Evolutionary conservation across 2,329 filamentous ascomycete species (phyloP).

Genomic region (Neopestalotiopsis clavispora): DNA sequence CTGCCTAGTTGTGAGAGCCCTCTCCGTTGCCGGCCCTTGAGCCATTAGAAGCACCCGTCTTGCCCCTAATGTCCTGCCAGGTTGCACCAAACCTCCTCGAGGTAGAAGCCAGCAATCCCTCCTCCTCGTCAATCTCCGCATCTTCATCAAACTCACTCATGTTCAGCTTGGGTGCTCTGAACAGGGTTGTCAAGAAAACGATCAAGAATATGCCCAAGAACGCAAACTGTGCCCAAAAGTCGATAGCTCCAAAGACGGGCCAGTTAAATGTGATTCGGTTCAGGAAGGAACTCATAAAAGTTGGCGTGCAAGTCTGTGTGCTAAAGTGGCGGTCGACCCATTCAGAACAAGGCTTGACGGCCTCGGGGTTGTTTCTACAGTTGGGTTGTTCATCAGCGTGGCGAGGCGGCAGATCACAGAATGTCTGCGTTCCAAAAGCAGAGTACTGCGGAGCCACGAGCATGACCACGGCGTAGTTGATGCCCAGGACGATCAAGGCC

Average conservation of each 20-base stretch:
- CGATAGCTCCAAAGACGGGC: slow-evolving; percentile 90
- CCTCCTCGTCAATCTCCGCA: slow-evolving; percentile 90
- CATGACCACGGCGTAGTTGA: slow-evolving; percentile 93
- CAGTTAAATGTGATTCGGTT: slow-evolving; percentile 93
- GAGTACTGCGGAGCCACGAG: slow-evolving; percentile 95
- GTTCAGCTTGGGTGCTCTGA: slow-evolving; percentile 80
- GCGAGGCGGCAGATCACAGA: slow-evolving; percentile 75
- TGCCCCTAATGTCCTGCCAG: slow-evolving; percentile 84
- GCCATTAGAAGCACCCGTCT: slow-evolving; percentile 27
- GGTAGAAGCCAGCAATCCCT: slow-evolving; percentile 85
- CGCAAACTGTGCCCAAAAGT: slow-evolving; percentile 95
- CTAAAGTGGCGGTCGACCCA: slow-evolving; percentile 72
- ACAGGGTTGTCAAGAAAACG: slow-evolving; percentile 77
- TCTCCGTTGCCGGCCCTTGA: slow-evolving; percentile 13
- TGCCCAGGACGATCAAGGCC: slow-evolving; percentile 84
- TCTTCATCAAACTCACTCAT: slow-evolving; percentile 84
- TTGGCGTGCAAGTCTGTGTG: slow-evolving; percentile 84
- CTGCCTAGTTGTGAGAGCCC: slow-evolving; percentile 5
- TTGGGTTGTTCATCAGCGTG: slow-evolving; percentile 71
- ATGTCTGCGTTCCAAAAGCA: slow-evolving; percentile 92
- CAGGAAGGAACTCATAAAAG: slow-evolving; percentile 88
- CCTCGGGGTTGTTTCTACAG: slow-evolving; percentile 72
- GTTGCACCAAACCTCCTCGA: slow-evolving; percentile 82
- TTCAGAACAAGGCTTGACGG: slow-evolving; percentile 85
- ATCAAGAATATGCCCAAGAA: slow-evolving; percentile 86